Conservation (phyloP, 2,329 filamentous ascomycete species). For the Colletotrichum trifolii region DNA sequence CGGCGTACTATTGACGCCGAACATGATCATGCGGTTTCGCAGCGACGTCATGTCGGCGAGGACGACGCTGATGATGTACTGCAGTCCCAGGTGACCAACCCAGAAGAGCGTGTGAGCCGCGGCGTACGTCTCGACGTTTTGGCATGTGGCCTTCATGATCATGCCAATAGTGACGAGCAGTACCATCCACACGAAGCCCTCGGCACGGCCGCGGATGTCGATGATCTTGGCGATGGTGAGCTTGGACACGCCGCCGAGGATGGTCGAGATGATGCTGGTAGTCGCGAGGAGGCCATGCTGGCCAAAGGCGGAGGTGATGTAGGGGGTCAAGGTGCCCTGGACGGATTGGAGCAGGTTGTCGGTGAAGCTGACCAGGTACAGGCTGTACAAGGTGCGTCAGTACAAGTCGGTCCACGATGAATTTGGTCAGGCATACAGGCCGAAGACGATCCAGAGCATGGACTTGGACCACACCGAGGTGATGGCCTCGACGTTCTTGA, state of each 20-base stretch:
- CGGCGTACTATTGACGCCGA: conserved; percentile 55
- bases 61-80: conserved; percentile 54
- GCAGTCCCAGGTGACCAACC: conserved; percentile 61
- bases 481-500: conserved; percentile 51
- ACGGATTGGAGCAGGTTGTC: conserved; percentile 50
- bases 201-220: conserved; percentile 60
- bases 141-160: conserved; percentile 71
- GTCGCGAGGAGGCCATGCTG: conserved; percentile 75
- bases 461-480: conserved; percentile 52
- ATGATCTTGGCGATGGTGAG: conserved; percentile 60
- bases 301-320: conserved; percentile 73
- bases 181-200: conserved; percentile 57
- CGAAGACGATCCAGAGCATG: conserved; percentile 52
- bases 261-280: conserved; percentile 68
- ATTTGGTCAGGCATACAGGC: conserved; percentile 44
- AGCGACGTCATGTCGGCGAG: conserved; percentile 56
- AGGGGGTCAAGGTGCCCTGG: conserved; percentile 65
- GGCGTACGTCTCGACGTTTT: conserved; percentile 67
- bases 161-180: conserved; percentile 62
- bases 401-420: fast-evolving
- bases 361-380: conserved; percentile 53
- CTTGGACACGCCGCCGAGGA: conserved; percentile 51
- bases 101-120: conserved; percentile 73
- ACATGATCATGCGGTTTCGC: conserved; percentile 55
- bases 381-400: conserved; percentile 39